These are phyloP conservation scores for Debaryomycetaceae sp. DNA, from an alignment of 1,139 yeast genomes.

Conservation along the genomic window DNA sequence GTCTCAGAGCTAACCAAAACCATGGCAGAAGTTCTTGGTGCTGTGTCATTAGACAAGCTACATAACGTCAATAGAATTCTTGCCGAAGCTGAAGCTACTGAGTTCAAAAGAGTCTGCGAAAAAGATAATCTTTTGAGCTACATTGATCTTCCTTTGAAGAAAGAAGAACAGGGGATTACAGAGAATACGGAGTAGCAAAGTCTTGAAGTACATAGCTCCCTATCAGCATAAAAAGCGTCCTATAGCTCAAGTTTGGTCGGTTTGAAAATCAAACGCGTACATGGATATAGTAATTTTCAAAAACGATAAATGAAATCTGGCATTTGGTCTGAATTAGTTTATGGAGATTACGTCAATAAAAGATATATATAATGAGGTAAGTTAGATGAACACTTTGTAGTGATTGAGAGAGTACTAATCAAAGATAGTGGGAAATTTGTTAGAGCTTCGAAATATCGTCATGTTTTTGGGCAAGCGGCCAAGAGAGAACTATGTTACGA, in stretches of 20 bases:
- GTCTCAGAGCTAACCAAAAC: constrained; percentile 7
- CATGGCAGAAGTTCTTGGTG: constrained; percentile 9
- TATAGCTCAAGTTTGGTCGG: too few relatives aligned
- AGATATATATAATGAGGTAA: constrained; percentile 5
- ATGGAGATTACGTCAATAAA: background rate
- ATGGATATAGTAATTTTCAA: background rate
- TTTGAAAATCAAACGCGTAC: background rate
- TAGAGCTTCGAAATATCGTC: constrained; percentile 94
- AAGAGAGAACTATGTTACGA: constrained; percentile 89
- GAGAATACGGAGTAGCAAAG: background rate
- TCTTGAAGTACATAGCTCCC: too few relatives aligned
- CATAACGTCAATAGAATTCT: constrained; percentile 10
- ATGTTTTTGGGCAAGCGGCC: constrained; percentile 88
- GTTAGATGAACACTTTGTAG: constrained; percentile 1
- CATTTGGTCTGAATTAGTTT: background rate
- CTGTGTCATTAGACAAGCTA: constrained; percentile 10
- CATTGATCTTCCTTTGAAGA: background rate
- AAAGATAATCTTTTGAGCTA: constrained; percentile 10
- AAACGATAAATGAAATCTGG: too few relatives aligned
- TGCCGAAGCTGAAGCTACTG: constrained; percentile 9
- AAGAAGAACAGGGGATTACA: background rate
- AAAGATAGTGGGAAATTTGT: constrained; percentile 77
- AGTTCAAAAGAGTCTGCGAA: constrained; percentile 13
- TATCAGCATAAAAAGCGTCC: too few relatives aligned
- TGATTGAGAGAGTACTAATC: constrained; percentile 1